A percentile compares a stretch with the other conserved stretches of the same genome.
These are phyloP conservation scores for Boletus barrowsii DNA, from an alignment of 768 basidiomycete genomes.

Conservation along the genomic window DNA sequence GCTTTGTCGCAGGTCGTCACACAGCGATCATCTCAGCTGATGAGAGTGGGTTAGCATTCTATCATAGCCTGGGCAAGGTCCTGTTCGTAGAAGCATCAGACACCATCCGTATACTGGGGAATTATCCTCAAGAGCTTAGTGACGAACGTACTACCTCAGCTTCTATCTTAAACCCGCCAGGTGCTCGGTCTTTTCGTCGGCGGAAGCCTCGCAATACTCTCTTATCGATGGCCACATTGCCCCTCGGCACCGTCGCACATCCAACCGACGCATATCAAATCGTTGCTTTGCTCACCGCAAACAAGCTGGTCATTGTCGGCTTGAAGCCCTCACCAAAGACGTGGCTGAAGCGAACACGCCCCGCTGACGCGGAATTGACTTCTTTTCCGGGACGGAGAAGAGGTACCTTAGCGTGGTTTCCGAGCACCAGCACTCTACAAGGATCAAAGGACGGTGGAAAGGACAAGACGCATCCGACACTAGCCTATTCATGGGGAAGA, in stretches of 20 bases:
- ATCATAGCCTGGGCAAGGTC: slow-evolving; percentile 90
- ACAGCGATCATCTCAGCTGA: slow-evolving; percentile 92
- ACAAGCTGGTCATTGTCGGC: slow-evolving; percentile 91
- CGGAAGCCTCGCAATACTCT: slow-evolving; percentile 61
- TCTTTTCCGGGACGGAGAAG: slow-evolving; percentile 47
- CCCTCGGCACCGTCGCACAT: slow-evolving; percentile 71
- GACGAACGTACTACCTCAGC: slow-evolving; percentile 1
- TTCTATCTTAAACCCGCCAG: slow-evolving; percentile 18
- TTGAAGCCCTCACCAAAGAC: slow-evolving; percentile 89
- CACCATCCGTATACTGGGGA: slow-evolving; percentile 88
- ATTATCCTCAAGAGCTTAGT: slow-evolving; percentile 61
- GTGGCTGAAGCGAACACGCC: slow-evolving; percentile 77
- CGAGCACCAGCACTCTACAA: slow-evolving; percentile 43
- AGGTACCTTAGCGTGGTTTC: slow-evolving; percentile 81
- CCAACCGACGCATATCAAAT: slow-evolving; percentile 76
- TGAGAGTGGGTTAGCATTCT: slow-evolving; percentile 89
- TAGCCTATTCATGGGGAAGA: slow-evolving; percentile 86
- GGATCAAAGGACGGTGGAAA: slow-evolving; percentile 19
- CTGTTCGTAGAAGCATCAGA: slow-evolving; percentile 95
- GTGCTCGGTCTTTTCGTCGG: slow-evolving; percentile 36
- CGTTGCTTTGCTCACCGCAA: slow-evolving; percentile 82
- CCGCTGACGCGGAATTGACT: slow-evolving; percentile 41
- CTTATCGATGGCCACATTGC: slow-evolving; percentile 77
- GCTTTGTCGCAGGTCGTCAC: slow-evolving; percentile 87
- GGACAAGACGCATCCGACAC: slow-evolving; percentile 49